Conservation (phyloP, 129 eudicot species). For the Artemisia argyi region DNA sequence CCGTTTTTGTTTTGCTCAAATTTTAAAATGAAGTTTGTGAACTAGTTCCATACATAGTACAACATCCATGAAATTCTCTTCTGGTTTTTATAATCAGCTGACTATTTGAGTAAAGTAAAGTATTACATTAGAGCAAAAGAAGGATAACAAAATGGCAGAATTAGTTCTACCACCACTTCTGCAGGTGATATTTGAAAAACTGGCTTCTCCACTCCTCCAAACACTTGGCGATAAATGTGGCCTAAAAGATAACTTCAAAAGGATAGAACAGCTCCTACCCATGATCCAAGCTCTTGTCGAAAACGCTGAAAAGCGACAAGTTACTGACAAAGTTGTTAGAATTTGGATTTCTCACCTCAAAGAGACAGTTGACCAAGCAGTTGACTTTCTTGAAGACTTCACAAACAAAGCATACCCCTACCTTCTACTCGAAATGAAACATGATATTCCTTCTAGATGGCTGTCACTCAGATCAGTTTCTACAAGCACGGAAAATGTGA, state of each 20-base stretch:
- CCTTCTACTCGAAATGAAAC: conserved; percentile 12
- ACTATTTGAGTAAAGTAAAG: neutral
- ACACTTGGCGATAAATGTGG: conserved; percentile 15
- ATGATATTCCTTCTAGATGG: conserved; percentile 3
- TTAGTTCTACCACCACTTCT: conserved; percentile 28
- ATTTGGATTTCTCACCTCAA: conserved; percentile 35
- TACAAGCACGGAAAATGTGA: conserved; percentile 15
- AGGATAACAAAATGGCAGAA: conserved; percentile 18
- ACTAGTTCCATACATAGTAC: too few relatives aligned
- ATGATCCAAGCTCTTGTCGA: conserved; percentile 34
- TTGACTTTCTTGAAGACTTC: conserved; percentile 34
- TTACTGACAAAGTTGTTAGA: conserved; percentile 15
- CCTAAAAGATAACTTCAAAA: conserved; percentile 18
- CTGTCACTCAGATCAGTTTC: conserved; percentile 10
- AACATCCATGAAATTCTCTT: neutral
- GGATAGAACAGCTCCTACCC: conserved; percentile 26
- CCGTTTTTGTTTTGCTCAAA: too few relatives aligned
- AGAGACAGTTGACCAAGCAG: conserved; percentile 30
- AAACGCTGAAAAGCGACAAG: conserved; percentile 31
- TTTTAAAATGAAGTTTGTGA: too few relatives aligned
- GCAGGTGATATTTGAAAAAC: conserved; percentile 30
- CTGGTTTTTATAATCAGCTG: neutral
- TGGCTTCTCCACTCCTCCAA: conserved; percentile 28
- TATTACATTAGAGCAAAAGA: conserved; percentile 4
- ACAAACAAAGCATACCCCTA: conserved; percentile 15